These are phyloP conservation scores for Amorphotheca resinae DNA, from an alignment of 495 filamentous ascomycete genomes.

Conservation along the genomic window DNA sequence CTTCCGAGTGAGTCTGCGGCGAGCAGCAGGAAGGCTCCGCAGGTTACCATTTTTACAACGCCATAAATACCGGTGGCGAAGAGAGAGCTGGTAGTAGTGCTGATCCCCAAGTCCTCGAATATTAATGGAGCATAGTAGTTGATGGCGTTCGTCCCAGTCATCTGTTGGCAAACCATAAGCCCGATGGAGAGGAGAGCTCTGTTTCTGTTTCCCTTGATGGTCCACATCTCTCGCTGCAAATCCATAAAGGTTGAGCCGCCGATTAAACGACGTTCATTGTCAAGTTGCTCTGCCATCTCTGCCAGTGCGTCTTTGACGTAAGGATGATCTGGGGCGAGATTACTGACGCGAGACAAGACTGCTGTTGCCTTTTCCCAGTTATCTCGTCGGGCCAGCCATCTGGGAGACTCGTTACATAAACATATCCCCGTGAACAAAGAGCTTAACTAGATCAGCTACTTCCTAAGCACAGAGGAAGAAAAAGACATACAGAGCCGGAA, in stretches of 20 bases:
- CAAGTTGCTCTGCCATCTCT: slow-evolving; percentile 56
- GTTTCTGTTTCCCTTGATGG: slow-evolving; percentile 50
- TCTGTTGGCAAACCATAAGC: slow-evolving; percentile 53
- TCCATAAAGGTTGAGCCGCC: slow-evolving; percentile 35
- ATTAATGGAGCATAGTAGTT: slow-evolving; percentile 68
- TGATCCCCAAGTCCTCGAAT: slow-evolving; percentile 48
- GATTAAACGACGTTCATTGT: slow-evolving; percentile 37
- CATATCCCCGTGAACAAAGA: not conserved
- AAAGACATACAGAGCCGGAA: slow-evolving; percentile 51
- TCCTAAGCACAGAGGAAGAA: slow-evolving; percentile 34
- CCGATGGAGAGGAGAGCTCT: slow-evolving; percentile 44
- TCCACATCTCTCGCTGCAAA: slow-evolving; percentile 60
- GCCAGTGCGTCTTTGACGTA: slow-evolving; percentile 55
- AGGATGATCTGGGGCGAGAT: slow-evolving; percentile 39
- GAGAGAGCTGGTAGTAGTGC: slow-evolving; percentile 29
- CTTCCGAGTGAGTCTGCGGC: slow-evolving; percentile 20
- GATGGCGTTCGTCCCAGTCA: slow-evolving; percentile 28
- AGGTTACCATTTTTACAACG: slow-evolving; percentile 46
- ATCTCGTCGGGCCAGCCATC: slow-evolving; percentile 57
- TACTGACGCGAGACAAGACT: slow-evolving; percentile 22
- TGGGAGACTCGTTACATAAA: slow-evolving; percentile 55
- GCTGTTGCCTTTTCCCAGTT: slow-evolving; percentile 53
- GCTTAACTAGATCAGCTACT: not conserved
- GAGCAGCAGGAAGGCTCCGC: slow-evolving; percentile 58
- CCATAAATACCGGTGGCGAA: slow-evolving; percentile 56